Evolutionary conservation across 257 asterid species (phyloP).

Genomic region (Solanum corneliomulleri): DNA sequence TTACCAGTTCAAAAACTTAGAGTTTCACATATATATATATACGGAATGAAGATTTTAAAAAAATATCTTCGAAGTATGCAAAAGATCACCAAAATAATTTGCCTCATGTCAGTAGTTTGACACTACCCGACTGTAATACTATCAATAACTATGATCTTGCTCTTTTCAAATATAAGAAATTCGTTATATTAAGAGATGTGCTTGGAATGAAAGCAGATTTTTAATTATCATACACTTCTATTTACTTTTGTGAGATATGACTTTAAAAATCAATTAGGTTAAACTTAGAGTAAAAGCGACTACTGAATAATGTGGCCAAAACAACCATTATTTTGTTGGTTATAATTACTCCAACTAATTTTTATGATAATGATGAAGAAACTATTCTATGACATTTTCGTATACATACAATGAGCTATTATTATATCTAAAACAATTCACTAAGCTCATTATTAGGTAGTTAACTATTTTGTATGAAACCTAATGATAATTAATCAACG

Average conservation of each 20-base stretch:
- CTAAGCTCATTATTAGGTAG: neutral
- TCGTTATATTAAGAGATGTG: neutral
- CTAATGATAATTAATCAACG: too few relatives aligned
- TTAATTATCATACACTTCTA: neutral
- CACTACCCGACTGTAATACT: neutral
- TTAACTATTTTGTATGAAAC: neutral
- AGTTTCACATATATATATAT: neutral
- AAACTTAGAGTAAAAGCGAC: neutral
- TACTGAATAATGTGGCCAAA: neutral
- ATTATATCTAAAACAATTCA: neutral
- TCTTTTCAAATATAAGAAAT: too few relatives aligned
- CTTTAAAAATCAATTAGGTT: neutral
- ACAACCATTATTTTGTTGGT: neutral
- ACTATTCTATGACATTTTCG: neutral
- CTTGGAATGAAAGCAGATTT: neutral
- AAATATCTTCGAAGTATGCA: too few relatives aligned
- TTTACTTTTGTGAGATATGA: neutral
- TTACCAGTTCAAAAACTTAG: neutral
- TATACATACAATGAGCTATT: neutral
- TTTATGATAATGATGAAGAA: neutral
- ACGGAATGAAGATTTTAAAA: too few relatives aligned
- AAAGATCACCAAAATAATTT: too few relatives aligned
- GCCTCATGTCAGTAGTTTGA: neutral
- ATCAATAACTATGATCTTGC: neutral
- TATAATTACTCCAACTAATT: neutral